Base-by-base conservation (phyloP, 352 stramenopile species). In the Aphanomyces astaci region DNA sequence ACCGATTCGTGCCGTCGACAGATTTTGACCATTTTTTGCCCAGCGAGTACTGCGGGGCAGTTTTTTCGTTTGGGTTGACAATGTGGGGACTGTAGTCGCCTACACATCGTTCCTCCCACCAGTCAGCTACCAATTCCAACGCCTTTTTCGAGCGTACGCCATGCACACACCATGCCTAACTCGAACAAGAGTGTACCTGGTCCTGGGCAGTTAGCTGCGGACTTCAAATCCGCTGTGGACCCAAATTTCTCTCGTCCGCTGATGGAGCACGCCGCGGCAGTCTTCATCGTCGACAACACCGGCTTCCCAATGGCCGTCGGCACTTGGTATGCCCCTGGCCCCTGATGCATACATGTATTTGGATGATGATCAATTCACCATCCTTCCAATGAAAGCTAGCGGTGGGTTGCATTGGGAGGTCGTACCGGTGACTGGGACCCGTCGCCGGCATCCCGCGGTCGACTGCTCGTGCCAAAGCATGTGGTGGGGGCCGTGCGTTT, bases 171-270 rank as follows among this genome's bases (percentile, higher is more conserved):
- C 15, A 39, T 4, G 17, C 17, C 55, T 11, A n/a, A 2, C 56
- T 4, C 49, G 4, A 22, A 19, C n/a, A 3, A 2, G 30, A 54
- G 15, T 24, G 2, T 62, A 68, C 62, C 62, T 22, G 81, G 83
- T 9, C 83, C 83, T 1, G 80, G 83, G 46, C 73, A 74, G 65
- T 80, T 88, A 4, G 71, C 75, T 0, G 76, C 73, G 0, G 54
- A 27, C 33, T 86, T 83, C 24, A 78, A 54, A 59, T 90, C 79
- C 4, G 78, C 70, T 2, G 81, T 87, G 9, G 81, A 90, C 32
- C 83, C 81, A 66, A 92, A 92, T 71, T 90, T 90, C 71, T 92
- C 83, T 49, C 83, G 81, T 7, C 83, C 83, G 22, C 76, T 86
- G 73, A 92, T 87, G 24, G 83, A 89, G 31, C 76, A 89, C 1